A percentile compares a stretch with the other conserved stretches of the same genome.
Conservation (phyloP, 2,329 filamentous ascomycete species). For the Diaporthe citriasiana region DNA sequence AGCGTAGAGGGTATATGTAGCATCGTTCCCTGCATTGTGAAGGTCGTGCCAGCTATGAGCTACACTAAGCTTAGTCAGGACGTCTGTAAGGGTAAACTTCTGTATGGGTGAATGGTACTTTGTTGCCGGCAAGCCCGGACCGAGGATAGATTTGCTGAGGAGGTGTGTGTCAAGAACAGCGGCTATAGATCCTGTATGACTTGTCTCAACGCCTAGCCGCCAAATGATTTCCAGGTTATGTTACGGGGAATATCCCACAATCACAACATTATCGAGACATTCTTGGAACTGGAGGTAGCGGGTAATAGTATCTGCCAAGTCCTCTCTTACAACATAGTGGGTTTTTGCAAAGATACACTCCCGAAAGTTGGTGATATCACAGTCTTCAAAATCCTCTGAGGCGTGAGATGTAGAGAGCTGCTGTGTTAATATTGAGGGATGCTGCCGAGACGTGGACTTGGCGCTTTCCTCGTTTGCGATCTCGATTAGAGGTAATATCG, state of each 20-base stretch:
- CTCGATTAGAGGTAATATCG: not conserved
- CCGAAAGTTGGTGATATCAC: conserved; percentile 17
- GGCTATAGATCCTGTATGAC: not conserved
- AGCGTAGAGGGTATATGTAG: conserved; percentile 30
- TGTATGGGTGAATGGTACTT: not conserved
- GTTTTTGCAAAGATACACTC: conserved; percentile 28
- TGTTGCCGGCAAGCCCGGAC: conserved; percentile 3
- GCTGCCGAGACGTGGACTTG: not conserved
- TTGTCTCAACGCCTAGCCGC: conserved; percentile 4
- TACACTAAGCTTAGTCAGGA: conserved; percentile 28
- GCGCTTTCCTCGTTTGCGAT: not conserved
- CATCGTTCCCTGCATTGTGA: conserved; percentile 32
- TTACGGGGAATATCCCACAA: conserved; percentile 29
- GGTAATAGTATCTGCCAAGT: conserved; percentile 19
- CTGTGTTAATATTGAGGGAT: conserved; percentile 16
- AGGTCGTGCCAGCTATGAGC: conserved; percentile 12
- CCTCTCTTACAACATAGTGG: not conserved
- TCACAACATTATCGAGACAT: not conserved
- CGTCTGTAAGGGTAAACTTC: conserved; percentile 2
- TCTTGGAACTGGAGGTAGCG: conserved; percentile 10
- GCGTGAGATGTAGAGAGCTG: conserved; percentile 27
- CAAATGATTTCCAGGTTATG: conserved; percentile 27
- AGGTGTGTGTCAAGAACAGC: conserved; percentile 31
- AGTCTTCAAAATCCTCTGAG: conserved; percentile 32
- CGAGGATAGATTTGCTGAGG: conserved; percentile 30